Evolutionary conservation across 495 filamentous ascomycete species (phyloP).

Genomic region (Glonium stellatum): DNA sequence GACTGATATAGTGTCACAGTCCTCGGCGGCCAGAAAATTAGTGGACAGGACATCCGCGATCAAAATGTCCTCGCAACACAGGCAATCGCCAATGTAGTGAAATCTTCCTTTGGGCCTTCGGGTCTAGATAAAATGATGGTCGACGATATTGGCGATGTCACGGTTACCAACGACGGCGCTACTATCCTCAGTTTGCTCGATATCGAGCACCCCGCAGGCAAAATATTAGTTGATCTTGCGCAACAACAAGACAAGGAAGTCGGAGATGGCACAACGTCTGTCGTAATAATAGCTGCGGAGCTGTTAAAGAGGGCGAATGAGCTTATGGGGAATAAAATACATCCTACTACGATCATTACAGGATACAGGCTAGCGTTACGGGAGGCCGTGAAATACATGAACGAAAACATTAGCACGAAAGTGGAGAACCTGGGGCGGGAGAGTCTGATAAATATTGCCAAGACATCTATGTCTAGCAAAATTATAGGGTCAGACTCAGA

Average conservation of each 20-base stretch:
- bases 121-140: conserved; percentile 99
- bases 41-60: conserved; percentile 88
- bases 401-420: conserved; percentile 91
- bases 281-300: conserved; percentile 94
- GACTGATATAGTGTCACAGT: conserved; percentile 42
- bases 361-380: conserved; percentile 92
- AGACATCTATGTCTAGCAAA: conserved; percentile 99
- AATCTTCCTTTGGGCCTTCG: conserved; percentile 95
- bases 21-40: conserved; percentile 90
- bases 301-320: conserved; percentile 92
- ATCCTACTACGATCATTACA: conserved; percentile 98
- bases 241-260: conserved; percentile 98
- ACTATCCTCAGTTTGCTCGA: conserved; percentile 93
- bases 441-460: conserved; percentile 87
- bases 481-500: conserved; percentile 94
- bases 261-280: conserved; percentile 95
- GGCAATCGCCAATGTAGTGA: conserved; percentile 97
- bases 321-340: conserved; percentile 98
- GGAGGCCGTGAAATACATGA: conserved; percentile 98
- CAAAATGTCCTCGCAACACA: conserved; percentile 96
- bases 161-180: conserved; percentile 97
- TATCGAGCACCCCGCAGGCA: conserved; percentile 95
- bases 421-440: conserved; percentile 86
- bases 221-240: conserved; percentile 94
- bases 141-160: conserved; percentile 98